Conservation (phyloP, 148 eudicot genomes). For the Spergularia marina region DNA sequence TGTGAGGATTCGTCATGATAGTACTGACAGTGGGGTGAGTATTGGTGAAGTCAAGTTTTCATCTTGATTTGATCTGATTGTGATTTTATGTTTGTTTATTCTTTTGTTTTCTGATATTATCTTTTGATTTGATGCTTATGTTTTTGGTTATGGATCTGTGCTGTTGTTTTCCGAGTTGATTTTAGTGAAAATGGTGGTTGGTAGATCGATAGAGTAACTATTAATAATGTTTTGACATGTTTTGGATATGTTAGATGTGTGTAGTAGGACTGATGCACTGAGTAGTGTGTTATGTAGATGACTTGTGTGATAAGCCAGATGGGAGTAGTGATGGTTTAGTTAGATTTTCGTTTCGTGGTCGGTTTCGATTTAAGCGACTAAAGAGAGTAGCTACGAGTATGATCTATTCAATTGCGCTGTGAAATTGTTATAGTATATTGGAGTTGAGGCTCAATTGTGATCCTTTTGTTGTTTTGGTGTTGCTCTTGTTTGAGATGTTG, state of each 20-base stretch:
- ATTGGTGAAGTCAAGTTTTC: slow-evolving; percentile 2
- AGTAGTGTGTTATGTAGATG: neutral
- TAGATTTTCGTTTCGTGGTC: neutral
- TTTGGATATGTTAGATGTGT: no score
- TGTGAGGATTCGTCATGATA: slow-evolving; percentile 85
- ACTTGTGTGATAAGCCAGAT: neutral
- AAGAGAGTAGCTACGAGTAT: neutral
- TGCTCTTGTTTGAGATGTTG: neutral
- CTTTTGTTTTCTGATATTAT: neutral
- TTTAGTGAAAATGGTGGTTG: slow-evolving; percentile 9
- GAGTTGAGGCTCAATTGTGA: neutral
- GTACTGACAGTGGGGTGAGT: slow-evolving; percentile 71
- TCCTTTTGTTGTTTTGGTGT: neutral
- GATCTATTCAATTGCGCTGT: neutral
- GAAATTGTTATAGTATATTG: no score
- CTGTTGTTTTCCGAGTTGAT: neutral
- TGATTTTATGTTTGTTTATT: neutral
- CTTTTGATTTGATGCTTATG: neutral
- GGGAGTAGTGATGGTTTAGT: neutral
- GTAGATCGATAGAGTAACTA: neutral
- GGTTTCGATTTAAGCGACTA: neutral
- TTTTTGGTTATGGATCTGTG: slow-evolving; percentile 1
- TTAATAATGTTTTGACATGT: neutral
- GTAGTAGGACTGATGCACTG: no score
- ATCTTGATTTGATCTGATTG: slow-evolving; percentile 21